Evolutionary conservation across 73 alveolate genomes (phyloP).

Genomic region (Halteria grandinella): DNA sequence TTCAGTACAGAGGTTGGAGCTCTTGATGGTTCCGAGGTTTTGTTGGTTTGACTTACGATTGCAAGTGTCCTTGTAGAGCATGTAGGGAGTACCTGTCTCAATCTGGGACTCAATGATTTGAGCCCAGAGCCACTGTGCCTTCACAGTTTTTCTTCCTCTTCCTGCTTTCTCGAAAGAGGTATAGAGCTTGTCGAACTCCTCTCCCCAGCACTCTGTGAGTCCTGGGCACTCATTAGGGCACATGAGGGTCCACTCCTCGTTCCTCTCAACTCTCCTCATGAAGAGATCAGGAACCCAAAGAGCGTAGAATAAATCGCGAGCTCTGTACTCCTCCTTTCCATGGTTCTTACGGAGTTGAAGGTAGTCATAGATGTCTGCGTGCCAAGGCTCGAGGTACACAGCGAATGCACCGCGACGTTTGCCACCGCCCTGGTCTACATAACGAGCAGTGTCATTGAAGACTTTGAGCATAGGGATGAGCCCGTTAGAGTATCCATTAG

Average conservation of each 20-base stretch:
- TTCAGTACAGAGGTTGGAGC: slow-evolving; percentile 93
- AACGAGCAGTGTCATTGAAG: slow-evolving; percentile 90
- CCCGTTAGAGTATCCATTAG: slow-evolving; percentile 91
- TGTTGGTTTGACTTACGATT: slow-evolving; percentile 86
- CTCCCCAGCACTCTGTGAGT: slow-evolving; percentile 78
- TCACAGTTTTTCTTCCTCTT: slow-evolving; percentile 73
- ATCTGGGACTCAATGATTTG: slow-evolving; percentile 83
- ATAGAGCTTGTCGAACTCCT: slow-evolving; percentile 84
- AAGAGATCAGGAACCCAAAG: slow-evolving; percentile 94
- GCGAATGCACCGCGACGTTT: slow-evolving; percentile 93
- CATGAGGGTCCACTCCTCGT: slow-evolving; percentile 92
- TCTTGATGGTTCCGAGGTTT: slow-evolving; percentile 88
- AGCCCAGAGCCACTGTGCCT: slow-evolving; percentile 87
- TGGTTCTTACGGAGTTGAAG: slow-evolving; percentile 88
- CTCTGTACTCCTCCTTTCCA: slow-evolving; percentile 90
- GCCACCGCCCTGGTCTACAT: slow-evolving; percentile 96
- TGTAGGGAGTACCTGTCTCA: slow-evolving; percentile 91
- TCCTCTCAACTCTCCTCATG: slow-evolving; percentile 88
- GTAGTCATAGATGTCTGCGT: slow-evolving; percentile 87
- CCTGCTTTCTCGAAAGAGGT: slow-evolving; percentile 75
- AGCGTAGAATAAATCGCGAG: slow-evolving; percentile 89
- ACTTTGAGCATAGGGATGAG: slow-evolving; percentile 92
- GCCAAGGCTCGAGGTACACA: slow-evolving; percentile 96
- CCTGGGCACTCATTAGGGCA: slow-evolving; percentile 94
- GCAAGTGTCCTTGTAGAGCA: slow-evolving; percentile 88